Percentiles rank a stretch among this genome's conserved stretches.
Conservation (phyloP, 805 yeast species). For the Saccharomycopsis fibuligera region DNA sequence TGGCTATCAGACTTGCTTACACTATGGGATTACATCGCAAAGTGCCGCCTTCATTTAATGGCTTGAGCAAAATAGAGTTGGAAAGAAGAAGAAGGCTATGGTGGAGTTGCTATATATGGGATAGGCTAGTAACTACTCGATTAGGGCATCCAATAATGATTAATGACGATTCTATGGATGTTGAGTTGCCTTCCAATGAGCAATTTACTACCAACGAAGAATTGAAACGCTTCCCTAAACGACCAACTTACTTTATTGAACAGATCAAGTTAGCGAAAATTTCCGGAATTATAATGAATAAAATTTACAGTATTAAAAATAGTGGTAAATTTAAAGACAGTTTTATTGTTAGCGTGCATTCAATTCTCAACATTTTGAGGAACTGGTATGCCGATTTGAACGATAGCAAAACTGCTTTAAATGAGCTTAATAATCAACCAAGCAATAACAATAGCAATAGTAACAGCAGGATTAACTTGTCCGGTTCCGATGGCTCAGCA, state of each 20-base stretch:
- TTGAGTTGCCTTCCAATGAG: background rate
- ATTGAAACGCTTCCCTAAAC: background rate
- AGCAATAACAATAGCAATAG: background rate
- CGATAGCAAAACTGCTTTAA: background rate
- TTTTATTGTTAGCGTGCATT: conserved; percentile 16
- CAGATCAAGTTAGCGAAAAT: conserved; percentile 12
- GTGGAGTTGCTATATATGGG: conserved; percentile 18
- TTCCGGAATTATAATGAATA: conserved; percentile 12
- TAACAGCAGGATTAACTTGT: no score
- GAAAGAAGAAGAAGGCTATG: conserved; percentile 13
- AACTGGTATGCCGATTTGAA: conserved; percentile 9
- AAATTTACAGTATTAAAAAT: conserved; percentile 6
- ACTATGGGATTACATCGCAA: conserved; percentile 16
- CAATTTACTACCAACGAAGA: background rate
- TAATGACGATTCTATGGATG: conserved; percentile 16
- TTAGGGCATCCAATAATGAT: conserved; percentile 20
- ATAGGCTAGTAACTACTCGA: conserved; percentile 9
- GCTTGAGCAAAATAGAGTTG: background rate
- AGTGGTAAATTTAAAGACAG: conserved; percentile 4
- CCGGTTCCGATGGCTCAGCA: no score
- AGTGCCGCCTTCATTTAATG: background rate
- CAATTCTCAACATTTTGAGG: conserved; percentile 11
- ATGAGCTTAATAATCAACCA: background rate
- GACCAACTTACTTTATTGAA: conserved; percentile 7
- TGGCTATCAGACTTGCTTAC: conserved; percentile 16